phyloP scores from a whole-genome alignment of 2,329 filamentous ascomycete species.

The Geosmithia morbida region DNA sequence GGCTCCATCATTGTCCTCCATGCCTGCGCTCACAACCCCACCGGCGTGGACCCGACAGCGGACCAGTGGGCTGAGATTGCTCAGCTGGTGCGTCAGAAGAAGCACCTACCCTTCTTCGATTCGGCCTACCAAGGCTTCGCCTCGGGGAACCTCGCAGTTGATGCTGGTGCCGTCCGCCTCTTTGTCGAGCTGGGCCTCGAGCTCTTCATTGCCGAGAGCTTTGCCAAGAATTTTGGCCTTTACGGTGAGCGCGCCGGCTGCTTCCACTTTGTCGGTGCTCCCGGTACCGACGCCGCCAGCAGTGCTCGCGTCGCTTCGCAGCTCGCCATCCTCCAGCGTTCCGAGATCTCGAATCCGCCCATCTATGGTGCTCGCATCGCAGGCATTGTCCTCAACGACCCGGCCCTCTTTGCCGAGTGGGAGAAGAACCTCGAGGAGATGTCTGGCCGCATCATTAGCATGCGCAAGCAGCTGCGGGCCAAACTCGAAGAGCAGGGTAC shows the following conservation, averaged over 20 bases:
- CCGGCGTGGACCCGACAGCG: slow-evolving; percentile 84
- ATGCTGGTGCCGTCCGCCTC: slow-evolving; percentile 87
- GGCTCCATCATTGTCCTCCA: slow-evolving; percentile 83
- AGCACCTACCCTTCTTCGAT: slow-evolving; percentile 97
- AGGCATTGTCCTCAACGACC: slow-evolving; percentile 70
- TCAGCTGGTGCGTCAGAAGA: slow-evolving; percentile 56
- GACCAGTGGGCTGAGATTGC: slow-evolving; percentile 94
- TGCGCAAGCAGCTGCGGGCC: slow-evolving; percentile 64
- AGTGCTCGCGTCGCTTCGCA: slow-evolving; percentile 66
- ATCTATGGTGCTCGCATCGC: slow-evolving; percentile 89
- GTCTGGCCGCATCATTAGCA: slow-evolving; percentile 87
- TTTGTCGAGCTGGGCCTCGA: slow-evolving; percentile 88
- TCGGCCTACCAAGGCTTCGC: slow-evolving; percentile 96
- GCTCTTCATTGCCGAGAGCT: slow-evolving; percentile 79
- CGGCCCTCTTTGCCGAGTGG: slow-evolving; percentile 75
- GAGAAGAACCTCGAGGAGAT: slow-evolving; percentile 83
- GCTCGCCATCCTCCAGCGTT: slow-evolving; percentile 85
- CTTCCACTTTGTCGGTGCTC: slow-evolving; percentile 81
- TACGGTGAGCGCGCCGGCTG: slow-evolving; percentile 94
- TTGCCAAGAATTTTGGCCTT: slow-evolving; percentile 95
- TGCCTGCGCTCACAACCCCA: slow-evolving; percentile 96
- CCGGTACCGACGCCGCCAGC: slow-evolving; percentile 50
- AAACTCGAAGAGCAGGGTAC: slow-evolving; percentile 78
- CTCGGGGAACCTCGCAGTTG: slow-evolving; percentile 70
- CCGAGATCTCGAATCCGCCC: slow-evolving; percentile 94